Base-by-base conservation (phyloP, 78 protist species). In the Ministeria vibrans region DNA sequence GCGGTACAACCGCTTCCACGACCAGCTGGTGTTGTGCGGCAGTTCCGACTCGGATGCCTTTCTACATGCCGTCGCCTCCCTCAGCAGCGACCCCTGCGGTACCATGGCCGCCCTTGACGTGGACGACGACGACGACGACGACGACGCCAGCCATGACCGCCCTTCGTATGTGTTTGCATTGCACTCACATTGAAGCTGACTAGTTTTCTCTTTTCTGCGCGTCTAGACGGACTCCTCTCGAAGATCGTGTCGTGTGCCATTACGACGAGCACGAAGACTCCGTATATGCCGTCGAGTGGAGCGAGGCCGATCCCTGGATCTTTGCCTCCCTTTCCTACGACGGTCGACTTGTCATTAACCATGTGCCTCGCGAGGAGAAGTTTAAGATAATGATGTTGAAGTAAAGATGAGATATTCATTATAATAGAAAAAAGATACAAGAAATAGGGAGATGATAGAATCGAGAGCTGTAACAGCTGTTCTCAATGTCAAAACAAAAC, bases 281-380 rank as follows among this genome's bases (percentile, higher is more conserved):
- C 36, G 92, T 88, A 7, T 88, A 85, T 55, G 32, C 73, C 64
- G 55, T 82, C 59, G 83, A 88, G 36, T 88, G 92, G 92, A 74
- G 87, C 72, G 3, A 18, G 28, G 78, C 68, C 39, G 79, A 81
- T 42, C 82, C 87, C 27, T 90, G 93, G 93, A 5, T 79, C 44
- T 90, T 87, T 36, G 90, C 90, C 27, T 84, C 93, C 25, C 64
- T 90, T 28, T 88, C 93, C 18, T 74, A 80, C 71, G 91, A 90
- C 36, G 93, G 93, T 23, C 82, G 87, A 0, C 63, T 90, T 9
- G 79, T 90, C 44, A 9, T 88, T 69, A 87, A 85, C 79, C 69
- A 76, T 20, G 91, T 90, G 18, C 90, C 92, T 28, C 72, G 45
- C 27, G 86, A 85, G 55, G 49, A 36, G 43, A 88, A 79, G 45